These are phyloP conservation scores for Phytophthora constricta DNA, from an alignment of 352 stramenopile species.

Conservation along the genomic window DNA sequence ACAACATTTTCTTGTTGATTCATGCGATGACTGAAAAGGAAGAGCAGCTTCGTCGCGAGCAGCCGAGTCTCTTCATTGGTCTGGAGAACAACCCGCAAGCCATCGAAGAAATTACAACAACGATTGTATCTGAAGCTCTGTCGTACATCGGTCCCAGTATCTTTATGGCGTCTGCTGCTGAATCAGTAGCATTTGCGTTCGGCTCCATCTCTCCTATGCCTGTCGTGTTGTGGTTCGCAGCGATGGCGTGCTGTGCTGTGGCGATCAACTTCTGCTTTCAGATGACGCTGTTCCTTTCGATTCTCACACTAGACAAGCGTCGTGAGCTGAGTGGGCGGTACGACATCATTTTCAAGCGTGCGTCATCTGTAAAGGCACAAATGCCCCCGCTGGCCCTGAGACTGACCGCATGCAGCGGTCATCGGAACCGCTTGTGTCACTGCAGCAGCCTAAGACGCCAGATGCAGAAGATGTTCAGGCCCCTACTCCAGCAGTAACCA, in stretches of 20 bases:
- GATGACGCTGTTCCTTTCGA: constrained; percentile 65
- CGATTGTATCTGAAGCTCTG: constrained; percentile 51
- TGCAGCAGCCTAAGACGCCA: too few species aligned
- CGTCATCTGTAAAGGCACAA: too few species aligned
- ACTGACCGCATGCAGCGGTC: too few species aligned
- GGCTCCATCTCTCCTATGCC: constrained; percentile 72
- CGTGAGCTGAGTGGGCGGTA: too few species aligned
- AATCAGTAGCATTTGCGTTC: constrained; percentile 62
- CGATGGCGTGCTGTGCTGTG: constrained; percentile 61
- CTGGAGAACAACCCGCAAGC: constrained; percentile 44
- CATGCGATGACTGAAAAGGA: constrained; percentile 61
- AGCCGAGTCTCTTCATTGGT: constrained; percentile 52
- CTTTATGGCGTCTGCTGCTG: too few species aligned
- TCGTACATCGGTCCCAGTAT: too few species aligned
- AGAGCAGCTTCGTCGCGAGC: constrained; percentile 36
- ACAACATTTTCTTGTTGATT: constrained; percentile 77
- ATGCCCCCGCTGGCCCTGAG: too few species aligned
- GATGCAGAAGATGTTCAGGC: too few species aligned
- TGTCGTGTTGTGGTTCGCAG: constrained; percentile 72
- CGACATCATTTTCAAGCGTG: too few species aligned
- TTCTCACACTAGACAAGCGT: constrained; percentile 73
- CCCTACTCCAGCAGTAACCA: too few species aligned
- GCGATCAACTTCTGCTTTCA: constrained; percentile 67
- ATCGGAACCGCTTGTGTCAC: too few species aligned
- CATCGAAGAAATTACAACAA: constrained; percentile 45